Conservation (phyloP, 2,329 filamentous ascomycete genomes). For the Penicillium sp. region DNA sequence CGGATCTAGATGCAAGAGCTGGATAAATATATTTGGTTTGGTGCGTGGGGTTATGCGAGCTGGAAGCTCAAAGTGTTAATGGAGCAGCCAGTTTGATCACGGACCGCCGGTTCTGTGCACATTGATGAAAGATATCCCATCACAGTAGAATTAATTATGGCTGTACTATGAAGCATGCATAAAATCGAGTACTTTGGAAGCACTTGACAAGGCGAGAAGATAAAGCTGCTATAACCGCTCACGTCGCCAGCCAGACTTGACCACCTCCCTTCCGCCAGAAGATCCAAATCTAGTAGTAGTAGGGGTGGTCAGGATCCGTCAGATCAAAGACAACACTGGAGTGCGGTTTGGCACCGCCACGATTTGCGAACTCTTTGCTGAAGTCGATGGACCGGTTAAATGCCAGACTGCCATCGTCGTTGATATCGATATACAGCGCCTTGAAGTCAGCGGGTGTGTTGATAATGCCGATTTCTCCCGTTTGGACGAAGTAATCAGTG, state of each 20-base stretch:
- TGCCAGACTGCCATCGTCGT: slow-evolving; percentile 52
- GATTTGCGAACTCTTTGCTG: slow-evolving; percentile 50
- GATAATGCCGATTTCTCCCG: slow-evolving; percentile 58
- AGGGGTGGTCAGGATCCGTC: slow-evolving; percentile 52
- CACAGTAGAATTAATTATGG: too few species aligned
- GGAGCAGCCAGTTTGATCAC: too few species aligned
- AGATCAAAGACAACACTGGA: slow-evolving; percentile 57
- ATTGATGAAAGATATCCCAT: too few species aligned
- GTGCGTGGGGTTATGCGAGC: too few species aligned
- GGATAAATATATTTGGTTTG: too few species aligned
- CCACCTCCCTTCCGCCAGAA: not conserved
- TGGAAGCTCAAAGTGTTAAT: too few species aligned
- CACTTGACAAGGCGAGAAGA: not conserved
- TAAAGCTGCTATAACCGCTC: not conserved
- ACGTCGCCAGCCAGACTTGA: not conserved
- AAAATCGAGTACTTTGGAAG: not conserved
- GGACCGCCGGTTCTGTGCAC: too few species aligned
- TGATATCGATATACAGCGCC: slow-evolving; percentile 60
- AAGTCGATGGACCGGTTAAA: slow-evolving; percentile 63
- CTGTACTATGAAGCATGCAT: not conserved
- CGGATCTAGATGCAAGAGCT: too few species aligned
- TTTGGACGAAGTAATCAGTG: slow-evolving; percentile 65
- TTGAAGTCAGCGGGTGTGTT: slow-evolving; percentile 63
- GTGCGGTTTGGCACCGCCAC: slow-evolving; percentile 59
- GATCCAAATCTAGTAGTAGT: slow-evolving; percentile 25